These are phyloP conservation scores for Acrocalymma vagum DNA, from an alignment of 2,329 filamentous ascomycete species.

Conservation along the genomic window DNA sequence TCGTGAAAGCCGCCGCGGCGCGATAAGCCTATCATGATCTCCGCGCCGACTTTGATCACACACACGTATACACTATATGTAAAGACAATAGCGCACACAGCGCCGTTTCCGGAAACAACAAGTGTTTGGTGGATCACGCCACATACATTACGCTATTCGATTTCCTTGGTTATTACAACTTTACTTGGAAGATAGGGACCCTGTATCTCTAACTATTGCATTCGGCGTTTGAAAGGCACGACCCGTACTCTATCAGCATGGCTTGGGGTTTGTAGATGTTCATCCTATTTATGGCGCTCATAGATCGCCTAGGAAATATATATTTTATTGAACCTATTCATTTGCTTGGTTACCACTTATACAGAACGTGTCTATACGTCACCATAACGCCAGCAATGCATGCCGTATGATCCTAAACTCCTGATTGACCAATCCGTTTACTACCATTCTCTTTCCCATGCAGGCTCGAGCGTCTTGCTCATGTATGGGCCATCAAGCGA, in stretches of 20 bases:
- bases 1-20: slow-evolving; percentile 81
- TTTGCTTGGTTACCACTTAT: background rate
- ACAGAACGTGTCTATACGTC: too few relatives aligned
- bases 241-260: background rate
- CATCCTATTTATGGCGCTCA: slow-evolving; percentile 6
- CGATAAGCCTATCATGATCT: slow-evolving; percentile 75
- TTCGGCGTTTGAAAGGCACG: background rate
- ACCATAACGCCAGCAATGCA: slow-evolving; percentile 27
- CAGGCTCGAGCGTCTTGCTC: slow-evolving; percentile 46
- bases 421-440: background rate
- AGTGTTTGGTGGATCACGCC: too few relatives aligned
- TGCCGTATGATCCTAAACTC: slow-evolving; percentile 5
- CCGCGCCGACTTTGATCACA: background rate
- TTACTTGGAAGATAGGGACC: too few relatives aligned
- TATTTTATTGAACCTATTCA: background rate
- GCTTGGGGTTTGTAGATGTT: background rate
- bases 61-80: background rate
- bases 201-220: background rate
- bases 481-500: slow-evolving; percentile 87
- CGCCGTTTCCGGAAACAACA: too few relatives aligned
- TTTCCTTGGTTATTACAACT: too few relatives aligned
- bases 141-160: too few relatives aligned
- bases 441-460: slow-evolving; percentile 42
- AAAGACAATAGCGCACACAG: background rate
- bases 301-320: slow-evolving; percentile 10